These are phyloP conservation scores for Daldinia grandis DNA, from an alignment of 495 filamentous ascomycete genomes.

Conservation along the genomic window DNA sequence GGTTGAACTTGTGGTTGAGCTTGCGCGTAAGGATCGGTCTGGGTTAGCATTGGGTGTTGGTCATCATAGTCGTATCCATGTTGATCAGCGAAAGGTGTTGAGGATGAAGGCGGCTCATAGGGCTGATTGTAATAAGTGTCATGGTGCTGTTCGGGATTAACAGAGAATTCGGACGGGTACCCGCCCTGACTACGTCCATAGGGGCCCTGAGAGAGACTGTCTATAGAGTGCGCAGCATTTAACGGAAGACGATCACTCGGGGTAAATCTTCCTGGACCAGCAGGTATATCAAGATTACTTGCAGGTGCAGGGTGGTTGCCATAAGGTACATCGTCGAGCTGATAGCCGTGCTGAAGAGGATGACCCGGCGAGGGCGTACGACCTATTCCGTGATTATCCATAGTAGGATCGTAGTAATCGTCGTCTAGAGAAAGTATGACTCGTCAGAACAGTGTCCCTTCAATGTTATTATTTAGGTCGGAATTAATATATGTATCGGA, in stretches of 20 bases:
- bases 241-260: constrained; percentile 50
- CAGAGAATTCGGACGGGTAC: constrained; percentile 69
- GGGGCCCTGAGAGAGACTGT: constrained; percentile 68
- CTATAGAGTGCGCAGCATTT: constrained; percentile 74
- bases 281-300: constrained; percentile 73
- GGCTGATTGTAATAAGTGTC: constrained; percentile 86
- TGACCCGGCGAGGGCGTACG: constrained; percentile 66
- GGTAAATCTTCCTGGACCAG: constrained; percentile 64
- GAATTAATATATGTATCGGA: not conserved
- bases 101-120: constrained; percentile 69
- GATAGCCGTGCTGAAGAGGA: constrained; percentile 68
- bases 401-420: constrained; percentile 64
- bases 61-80: constrained; percentile 63
- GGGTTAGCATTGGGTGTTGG: constrained; percentile 59
- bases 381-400: constrained; percentile 64
- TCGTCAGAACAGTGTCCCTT: constrained; percentile 22
- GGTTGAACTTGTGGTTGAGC: constrained; percentile 32
- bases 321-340: constrained; percentile 75
- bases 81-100: constrained; percentile 58
- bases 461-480: not conserved
- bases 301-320: constrained; percentile 43
- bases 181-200: constrained; percentile 76
- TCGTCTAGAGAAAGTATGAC: constrained; percentile 59
- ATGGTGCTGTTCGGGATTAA: constrained; percentile 84
- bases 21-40: constrained; percentile 54